phyloP scores from a whole-genome alignment of 257 asterid species.

The Handroanthus guayacan region DNA sequence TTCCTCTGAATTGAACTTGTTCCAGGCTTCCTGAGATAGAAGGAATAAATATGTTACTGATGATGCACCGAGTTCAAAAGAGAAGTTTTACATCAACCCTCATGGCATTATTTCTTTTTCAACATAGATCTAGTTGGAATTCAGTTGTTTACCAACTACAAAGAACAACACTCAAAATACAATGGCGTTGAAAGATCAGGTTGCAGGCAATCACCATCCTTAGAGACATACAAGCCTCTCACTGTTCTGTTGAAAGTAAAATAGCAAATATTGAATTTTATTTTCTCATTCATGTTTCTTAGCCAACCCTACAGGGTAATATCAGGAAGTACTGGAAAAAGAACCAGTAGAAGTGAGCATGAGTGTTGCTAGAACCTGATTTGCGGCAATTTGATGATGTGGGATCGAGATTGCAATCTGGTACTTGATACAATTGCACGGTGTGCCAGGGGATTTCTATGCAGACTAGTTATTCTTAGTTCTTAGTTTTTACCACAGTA shows the following conservation, averaged over 20 bases:
- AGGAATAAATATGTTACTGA: conserved; percentile 19
- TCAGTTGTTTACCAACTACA: background rate
- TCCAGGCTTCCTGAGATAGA: conserved; percentile 90
- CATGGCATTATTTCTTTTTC: background rate
- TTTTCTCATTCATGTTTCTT: background rate
- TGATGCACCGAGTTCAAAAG: background rate
- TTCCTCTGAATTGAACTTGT: conserved; percentile 92
- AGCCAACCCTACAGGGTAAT: background rate
- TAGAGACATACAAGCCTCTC: background rate
- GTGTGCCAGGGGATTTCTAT: background rate
- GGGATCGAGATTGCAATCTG: background rate
- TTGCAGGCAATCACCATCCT: background rate
- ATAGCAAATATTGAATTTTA: conserved; percentile 3
- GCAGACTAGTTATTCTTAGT: background rate
- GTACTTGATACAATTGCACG: background rate
- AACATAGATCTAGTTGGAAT: background rate
- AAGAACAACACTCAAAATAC: background rate
- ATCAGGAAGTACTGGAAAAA: background rate
- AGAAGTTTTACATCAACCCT: conserved; percentile 12
- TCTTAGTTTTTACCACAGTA: background rate
- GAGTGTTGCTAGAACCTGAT: no score
- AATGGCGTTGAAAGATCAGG: background rate
- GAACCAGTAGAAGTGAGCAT: background rate
- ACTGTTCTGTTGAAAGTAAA: background rate
- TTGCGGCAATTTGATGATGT: background rate